Evolutionary conservation across 176 grass and related monocot genomes (phyloP).

Genomic region (Elaeis guineensis): DNA sequence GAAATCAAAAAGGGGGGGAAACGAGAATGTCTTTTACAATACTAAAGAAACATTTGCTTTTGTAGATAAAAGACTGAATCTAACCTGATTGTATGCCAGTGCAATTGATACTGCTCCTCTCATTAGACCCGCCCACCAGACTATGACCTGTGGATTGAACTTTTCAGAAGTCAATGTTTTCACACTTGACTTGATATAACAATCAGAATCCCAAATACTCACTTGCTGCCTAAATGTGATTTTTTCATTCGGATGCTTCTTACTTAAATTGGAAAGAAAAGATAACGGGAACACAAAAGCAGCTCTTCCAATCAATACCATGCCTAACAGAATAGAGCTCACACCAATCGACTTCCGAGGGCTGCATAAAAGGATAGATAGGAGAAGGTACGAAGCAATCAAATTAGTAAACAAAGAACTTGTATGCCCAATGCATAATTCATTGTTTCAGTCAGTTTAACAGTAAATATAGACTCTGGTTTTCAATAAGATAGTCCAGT

Average conservation of each 20-base stretch:
- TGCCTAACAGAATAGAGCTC: conserved; percentile 69
- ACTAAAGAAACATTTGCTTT: not conserved
- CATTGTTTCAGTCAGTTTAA: too few relatives aligned
- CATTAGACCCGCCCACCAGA: conserved; percentile 99
- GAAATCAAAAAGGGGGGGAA: too few relatives aligned
- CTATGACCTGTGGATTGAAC: conserved; percentile 37
- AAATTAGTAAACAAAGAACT: not conserved
- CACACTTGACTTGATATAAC: too few relatives aligned
- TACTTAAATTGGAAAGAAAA: conserved; percentile 68
- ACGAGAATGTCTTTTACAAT: too few relatives aligned
- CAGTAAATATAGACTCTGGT: too few relatives aligned
- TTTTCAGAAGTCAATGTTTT: not conserved
- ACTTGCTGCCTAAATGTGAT: conserved; percentile 88
- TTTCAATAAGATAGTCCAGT: too few relatives aligned
- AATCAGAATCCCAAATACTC: conserved; percentile 19
- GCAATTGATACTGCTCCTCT: conserved; percentile 99
- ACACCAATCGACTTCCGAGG: conserved; percentile 72
- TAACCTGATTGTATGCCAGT: conserved; percentile 98
- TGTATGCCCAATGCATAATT: too few relatives aligned
- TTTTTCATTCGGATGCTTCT: conserved; percentile 47
- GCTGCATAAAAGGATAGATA: conserved; percentile 20
- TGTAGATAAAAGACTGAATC: conserved; percentile 15
- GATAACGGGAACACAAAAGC: conserved; percentile 85
- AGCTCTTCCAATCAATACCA: conserved; percentile 88
- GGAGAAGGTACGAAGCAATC: not conserved